These are phyloP conservation scores for Paraleonurus japonicus DNA, from an alignment of 257 asterid genomes.

Conservation along the genomic window DNA sequence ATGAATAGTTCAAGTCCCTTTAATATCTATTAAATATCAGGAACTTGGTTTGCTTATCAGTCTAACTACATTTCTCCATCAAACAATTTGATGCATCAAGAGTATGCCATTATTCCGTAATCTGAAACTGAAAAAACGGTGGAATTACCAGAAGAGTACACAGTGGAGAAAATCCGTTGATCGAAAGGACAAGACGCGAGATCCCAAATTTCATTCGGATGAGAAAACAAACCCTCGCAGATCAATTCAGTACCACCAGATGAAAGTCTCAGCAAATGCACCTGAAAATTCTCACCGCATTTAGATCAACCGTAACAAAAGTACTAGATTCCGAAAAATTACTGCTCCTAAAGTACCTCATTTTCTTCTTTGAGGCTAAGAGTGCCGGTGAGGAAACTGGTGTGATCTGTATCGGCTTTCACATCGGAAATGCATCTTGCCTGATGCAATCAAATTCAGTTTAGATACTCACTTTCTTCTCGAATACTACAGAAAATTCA, in stretches of 20 bases:
- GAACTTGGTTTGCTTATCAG: neutral
- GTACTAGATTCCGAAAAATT: neutral
- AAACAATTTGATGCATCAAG: neutral
- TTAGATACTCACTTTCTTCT: slow-evolving; percentile 4
- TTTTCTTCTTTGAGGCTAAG: slow-evolving; percentile 97
- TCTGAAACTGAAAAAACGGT: slow-evolving; percentile 4
- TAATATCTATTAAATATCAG: neutral
- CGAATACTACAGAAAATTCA: slow-evolving; percentile 4
- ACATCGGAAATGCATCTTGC: slow-evolving; percentile 97
- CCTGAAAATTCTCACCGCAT: slow-evolving; percentile 44
- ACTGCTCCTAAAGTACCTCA: slow-evolving; percentile 47
- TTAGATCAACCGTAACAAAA: slow-evolving; percentile 25
- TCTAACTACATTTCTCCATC: slow-evolving; percentile 10
- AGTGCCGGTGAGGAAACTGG: slow-evolving; percentile 86
- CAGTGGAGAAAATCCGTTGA: slow-evolving; percentile 92
- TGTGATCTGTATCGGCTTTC: slow-evolving; percentile 96
- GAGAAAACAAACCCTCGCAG: slow-evolving; percentile 94
- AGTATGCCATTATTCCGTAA: neutral
- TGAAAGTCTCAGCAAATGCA: slow-evolving; percentile 85
- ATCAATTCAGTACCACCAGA: slow-evolving; percentile 76
- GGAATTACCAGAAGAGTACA: slow-evolving; percentile 71
- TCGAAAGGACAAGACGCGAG: slow-evolving; percentile 92
- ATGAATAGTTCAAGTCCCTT: neutral
- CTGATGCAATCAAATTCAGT: slow-evolving; percentile 37
- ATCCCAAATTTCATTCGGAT: slow-evolving; percentile 95